Evolutionary conservation across 139 green algal species (phyloP).

Genomic region (Tetradesmus obliquus): DNA sequence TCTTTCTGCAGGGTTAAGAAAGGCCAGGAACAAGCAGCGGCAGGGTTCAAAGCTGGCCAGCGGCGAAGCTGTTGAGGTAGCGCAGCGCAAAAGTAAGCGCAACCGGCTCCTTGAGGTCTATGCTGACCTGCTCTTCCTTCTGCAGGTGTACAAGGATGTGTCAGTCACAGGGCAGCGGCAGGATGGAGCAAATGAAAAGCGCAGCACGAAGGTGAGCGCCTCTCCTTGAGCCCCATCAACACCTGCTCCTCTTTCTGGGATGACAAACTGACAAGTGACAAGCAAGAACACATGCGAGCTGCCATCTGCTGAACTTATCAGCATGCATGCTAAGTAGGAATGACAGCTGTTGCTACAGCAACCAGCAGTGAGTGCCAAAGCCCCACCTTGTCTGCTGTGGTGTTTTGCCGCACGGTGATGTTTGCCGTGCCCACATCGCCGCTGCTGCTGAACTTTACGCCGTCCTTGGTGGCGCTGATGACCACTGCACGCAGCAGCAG

Average conservation of each 20-base stretch:
- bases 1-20: conserved; percentile 66
- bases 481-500: conserved; percentile 61
- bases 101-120: conserved; percentile 96
- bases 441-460: conserved; percentile 95
- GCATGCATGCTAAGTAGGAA: too few species aligned
- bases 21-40: not conserved
- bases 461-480: conserved; percentile 97
- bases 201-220: too few species aligned
- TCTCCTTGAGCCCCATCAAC: too few species aligned
- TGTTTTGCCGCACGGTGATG: conserved; percentile 88
- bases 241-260: too few species aligned
- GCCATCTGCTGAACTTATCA: too few species aligned
- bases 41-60: conserved; percentile 6
- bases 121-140: conserved; percentile 86
- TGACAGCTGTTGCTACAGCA: not conserved
- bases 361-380: too few species aligned
- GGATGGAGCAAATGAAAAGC: not conserved
- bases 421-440: conserved; percentile 98
- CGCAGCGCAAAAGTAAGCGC: conserved; percentile 95
- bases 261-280: too few species aligned
- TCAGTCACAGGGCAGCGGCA: not conserved
- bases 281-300: too few species aligned
- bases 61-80: conserved; percentile 97
- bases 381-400: conserved; percentile 68
- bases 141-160: conserved; percentile 40